A percentile compares a stretch with the other conserved stretches of the same genome.
Conservation (phyloP, 2,329 filamentous ascomycete species). For the Harringtonia lauricola region DNA sequence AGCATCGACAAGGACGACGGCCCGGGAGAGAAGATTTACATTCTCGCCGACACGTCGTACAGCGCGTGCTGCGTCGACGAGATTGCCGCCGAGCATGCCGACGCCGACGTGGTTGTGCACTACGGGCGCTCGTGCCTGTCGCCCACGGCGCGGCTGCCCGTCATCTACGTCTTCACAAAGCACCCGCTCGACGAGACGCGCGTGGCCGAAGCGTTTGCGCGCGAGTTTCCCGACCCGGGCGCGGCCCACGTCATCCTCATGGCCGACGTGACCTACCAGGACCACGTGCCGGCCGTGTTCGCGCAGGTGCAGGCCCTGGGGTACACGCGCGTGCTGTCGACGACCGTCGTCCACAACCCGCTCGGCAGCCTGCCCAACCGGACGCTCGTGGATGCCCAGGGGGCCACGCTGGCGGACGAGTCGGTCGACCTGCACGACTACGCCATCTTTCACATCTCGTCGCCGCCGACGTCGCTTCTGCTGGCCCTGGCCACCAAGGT, state of each 20-base stretch:
- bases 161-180: constrained; percentile 82
- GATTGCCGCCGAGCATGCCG: constrained; percentile 85
- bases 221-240: constrained; percentile 51
- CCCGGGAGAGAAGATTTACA: constrained; percentile 47
- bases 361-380: constrained; percentile 77
- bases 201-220: constrained; percentile 49
- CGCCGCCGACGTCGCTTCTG: constrained; percentile 71
- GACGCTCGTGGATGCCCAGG: constrained; percentile 33
- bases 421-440: constrained; percentile 48
- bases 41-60: constrained; percentile 92
- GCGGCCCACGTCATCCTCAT: constrained; percentile 61
- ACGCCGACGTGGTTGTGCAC: constrained; percentile 85
- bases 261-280: constrained; percentile 80
- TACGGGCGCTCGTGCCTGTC: constrained; percentile 90
- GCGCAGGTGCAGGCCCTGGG: constrained; percentile 45
- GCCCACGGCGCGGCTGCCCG: constrained; percentile 75
- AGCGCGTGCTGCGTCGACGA: constrained; percentile 96
- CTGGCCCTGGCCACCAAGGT: constrained; percentile 80
- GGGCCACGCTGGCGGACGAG: constrained; percentile 20
- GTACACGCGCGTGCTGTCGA: constrained; percentile 60
- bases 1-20: constrained; percentile 4
- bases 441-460: constrained; percentile 70
- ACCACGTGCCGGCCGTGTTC: constrained; percentile 55
- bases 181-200: constrained; percentile 53
- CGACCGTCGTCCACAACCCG: constrained; percentile 66